phyloP scores from a whole-genome alignment of 176 grass and related monocot genomes.

The Triticum monococcum region DNA sequence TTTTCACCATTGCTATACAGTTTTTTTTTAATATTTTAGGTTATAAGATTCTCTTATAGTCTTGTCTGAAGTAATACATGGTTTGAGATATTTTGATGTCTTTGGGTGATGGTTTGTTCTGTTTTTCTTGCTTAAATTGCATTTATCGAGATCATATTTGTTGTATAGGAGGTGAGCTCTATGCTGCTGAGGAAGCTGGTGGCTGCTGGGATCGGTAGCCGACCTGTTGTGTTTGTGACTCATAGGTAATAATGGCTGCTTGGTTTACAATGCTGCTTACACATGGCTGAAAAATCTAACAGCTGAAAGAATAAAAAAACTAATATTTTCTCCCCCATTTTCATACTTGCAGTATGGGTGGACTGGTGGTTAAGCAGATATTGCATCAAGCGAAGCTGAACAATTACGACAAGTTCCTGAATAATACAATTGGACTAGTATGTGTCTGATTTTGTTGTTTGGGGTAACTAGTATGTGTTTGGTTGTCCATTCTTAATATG shows the following conservation, averaged over 20 bases:
- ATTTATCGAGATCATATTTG: slow-evolving; percentile 8
- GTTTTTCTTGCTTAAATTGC: slow-evolving; percentile 27
- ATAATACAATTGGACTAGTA: slow-evolving; percentile 87
- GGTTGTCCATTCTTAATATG: not conserved
- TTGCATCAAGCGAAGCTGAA: slow-evolving; percentile 86
- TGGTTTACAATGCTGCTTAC: slow-evolving; percentile 5
- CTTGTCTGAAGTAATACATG: not conserved
- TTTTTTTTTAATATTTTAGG: not conserved
- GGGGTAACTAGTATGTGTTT: slow-evolving; percentile 28
- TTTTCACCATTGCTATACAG: not conserved
- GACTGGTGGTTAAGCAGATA: slow-evolving; percentile 96
- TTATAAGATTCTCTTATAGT: not conserved
- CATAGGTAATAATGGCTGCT: slow-evolving; percentile 59
- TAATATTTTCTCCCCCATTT: slow-evolving; percentile 21
- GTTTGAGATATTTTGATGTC: slow-evolving; percentile 2
- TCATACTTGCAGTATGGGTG: slow-evolving; percentile 80
- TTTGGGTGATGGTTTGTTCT: not conserved
- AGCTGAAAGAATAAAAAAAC: slow-evolving; percentile 22
- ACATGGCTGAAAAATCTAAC: not conserved
- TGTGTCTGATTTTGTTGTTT: slow-evolving; percentile 20
- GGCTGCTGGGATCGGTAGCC: slow-evolving; percentile 74
- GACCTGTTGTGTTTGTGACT: slow-evolving; percentile 93
- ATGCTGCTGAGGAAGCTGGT: slow-evolving; percentile 82
- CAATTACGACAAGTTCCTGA: slow-evolving; percentile 72
- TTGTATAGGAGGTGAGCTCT: slow-evolving; percentile 87